Evolutionary conservation across 768 basidiomycete species (phyloP), one percentile per base, ranked within the genome.

Genomic region (Porphyrellus cyaneotinctus): DNA sequence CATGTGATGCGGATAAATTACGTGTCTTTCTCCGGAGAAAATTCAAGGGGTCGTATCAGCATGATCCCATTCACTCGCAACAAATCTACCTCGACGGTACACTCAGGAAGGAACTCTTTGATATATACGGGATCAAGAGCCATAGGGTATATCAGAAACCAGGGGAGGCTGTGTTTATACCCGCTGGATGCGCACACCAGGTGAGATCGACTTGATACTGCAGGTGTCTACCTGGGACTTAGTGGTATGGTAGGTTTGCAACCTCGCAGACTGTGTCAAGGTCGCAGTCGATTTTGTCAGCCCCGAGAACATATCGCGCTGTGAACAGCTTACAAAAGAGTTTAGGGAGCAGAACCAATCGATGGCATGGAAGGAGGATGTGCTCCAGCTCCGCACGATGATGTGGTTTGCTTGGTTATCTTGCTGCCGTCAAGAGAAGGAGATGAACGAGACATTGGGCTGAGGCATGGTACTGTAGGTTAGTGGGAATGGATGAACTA

Each of bases 211-310:
- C 39, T 41, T 23, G 11, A 54, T 23, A 15, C 35, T 47, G 28
- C 31, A 41, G 30, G n/a, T 43, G 33, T 45, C 14, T 24, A 39
- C 18, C 32, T 30, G 31, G 57, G 24, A 45, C 26, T 50, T 3
- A 51, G 23, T 43, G 47, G 12, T 17, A 28, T 60, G 59, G 18
- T 61, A 95, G 84, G 94, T 97, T 10, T 88, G 88, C 60, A 97
- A 97, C 66, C 72, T 94, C 46, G 80, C 91, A n/a, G 93, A 97
- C 69, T 95, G 91, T 63, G 85, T 97, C 74, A 97, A 97, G 73
- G 91, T 97, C 47, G 94, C 95, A 26, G 79, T 88, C 62, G 95
- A 97, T 70, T 97, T 93, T 69, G 92, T 97, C 58, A 91, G 88
- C 75, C 87, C 93, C 38, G 91, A 97, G 74, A 97, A 95, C 66